Conservation (phyloP, 345 rosid genomes). For the Iberis pinnata region DNA sequence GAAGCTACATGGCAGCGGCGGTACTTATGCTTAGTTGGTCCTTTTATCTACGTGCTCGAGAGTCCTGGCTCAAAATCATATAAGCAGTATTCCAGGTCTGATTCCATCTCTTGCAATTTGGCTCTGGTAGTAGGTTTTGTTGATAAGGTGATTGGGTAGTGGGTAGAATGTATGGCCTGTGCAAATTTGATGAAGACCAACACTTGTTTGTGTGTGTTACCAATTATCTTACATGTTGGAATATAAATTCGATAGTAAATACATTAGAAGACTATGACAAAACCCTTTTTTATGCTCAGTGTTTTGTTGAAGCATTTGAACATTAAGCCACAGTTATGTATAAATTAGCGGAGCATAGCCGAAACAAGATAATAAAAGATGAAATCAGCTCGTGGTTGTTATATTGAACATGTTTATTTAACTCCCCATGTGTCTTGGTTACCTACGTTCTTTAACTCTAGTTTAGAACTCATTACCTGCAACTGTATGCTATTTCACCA, state of each 20-base stretch:
- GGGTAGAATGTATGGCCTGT: constrained; percentile 14
- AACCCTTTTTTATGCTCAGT: constrained; percentile 12
- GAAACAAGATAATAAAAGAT: constrained; percentile 5
- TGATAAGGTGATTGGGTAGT: constrained; percentile 6
- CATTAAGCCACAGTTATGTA: background rate
- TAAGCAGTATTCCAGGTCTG: constrained; percentile 77
- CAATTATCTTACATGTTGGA: constrained; percentile 1
- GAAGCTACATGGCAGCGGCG: constrained; percentile 91
- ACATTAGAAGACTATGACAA: constrained; percentile 3
- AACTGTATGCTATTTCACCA: constrained; percentile 6
- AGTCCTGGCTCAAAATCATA: constrained; percentile 68
- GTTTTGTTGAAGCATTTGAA: constrained; percentile 1
- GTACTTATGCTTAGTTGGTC: constrained; percentile 83
- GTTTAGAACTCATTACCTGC: constrained; percentile 1
- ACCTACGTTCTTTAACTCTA: background rate
- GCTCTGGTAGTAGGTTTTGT: constrained; percentile 18
- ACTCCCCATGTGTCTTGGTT: constrained; percentile 7
- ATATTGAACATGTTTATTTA: background rate
- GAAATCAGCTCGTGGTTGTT: constrained; percentile 3
- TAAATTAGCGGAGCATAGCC: constrained; percentile 3
- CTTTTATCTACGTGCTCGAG: constrained; percentile 75
- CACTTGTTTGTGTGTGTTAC: constrained; percentile 1
- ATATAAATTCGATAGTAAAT: constrained; percentile 4
- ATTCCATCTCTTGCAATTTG: constrained; percentile 22
- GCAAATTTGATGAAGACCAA: constrained; percentile 8